Conservation (phyloP, 1,284 basidiomycete genomes). For the Omphalotus olearius region DNA sequence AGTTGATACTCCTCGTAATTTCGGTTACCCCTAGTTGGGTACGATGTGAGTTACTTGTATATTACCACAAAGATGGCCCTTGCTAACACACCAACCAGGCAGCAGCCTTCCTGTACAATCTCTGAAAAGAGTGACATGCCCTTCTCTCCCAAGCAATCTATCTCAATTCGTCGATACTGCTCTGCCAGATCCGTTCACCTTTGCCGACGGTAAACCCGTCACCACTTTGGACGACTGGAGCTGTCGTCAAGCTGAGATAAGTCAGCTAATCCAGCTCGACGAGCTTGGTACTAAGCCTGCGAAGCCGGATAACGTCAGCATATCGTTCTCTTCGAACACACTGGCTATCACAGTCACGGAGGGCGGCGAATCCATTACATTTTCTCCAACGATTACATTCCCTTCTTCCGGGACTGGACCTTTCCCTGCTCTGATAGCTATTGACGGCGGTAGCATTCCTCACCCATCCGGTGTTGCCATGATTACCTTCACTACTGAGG, state of each 20-base stretch:
- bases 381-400: conserved; percentile 38
- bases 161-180: conserved; percentile 3
- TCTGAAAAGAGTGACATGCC: neutral
- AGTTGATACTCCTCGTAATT: too few species aligned
- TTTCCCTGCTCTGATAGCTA: conserved; percentile 48
- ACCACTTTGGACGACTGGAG: conserved; percentile 40
- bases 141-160: conserved; percentile 2
- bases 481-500: conserved; percentile 46
- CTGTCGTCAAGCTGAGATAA: conserved; percentile 45
- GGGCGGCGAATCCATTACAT: conserved; percentile 39
- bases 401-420: conserved; percentile 36
- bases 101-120: neutral
- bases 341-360: conserved; percentile 41
- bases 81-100: too few species aligned
- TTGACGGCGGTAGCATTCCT: conserved; percentile 47
- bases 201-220: conserved; percentile 23
- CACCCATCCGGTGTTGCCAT: conserved; percentile 37
- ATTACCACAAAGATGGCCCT: too few species aligned
- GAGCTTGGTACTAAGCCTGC: conserved; percentile 44
- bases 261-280: conserved; percentile 40
- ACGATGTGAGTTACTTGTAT: too few species aligned
- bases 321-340: conserved; percentile 33
- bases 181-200: conserved; percentile 12
- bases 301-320: conserved; percentile 35
- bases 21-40: too few species aligned